These are phyloP conservation scores for Kandelia obovata DNA, from an alignment of 345 rosid species.

Conservation along the genomic window DNA sequence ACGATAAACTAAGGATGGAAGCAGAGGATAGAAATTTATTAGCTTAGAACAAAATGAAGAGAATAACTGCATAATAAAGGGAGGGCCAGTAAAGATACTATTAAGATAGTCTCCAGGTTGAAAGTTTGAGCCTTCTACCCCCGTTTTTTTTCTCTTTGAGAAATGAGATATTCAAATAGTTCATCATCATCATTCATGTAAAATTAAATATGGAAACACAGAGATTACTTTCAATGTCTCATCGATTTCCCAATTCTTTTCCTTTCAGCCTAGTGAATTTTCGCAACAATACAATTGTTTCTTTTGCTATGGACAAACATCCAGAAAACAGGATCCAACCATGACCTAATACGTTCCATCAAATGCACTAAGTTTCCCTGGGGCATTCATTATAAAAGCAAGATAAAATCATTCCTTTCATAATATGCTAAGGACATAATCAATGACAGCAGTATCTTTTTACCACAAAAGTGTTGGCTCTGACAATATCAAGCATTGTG, in stretches of 20 bases:
- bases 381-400: background rate
- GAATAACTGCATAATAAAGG: too few species aligned
- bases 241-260: background rate
- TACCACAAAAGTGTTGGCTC: slow-evolving; percentile 99
- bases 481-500: slow-evolving; percentile 92
- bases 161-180: background rate
- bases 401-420: too few species aligned
- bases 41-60: background rate
- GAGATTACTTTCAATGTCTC: background rate
- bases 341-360: background rate
- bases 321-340: background rate
- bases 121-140: too few species aligned
- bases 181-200: slow-evolving; percentile 1
- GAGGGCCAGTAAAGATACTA: too few species aligned
- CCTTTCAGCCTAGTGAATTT: background rate
- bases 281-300: background rate
- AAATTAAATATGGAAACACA: background rate
- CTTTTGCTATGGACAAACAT: background rate
- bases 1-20: background rate
- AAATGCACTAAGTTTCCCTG: background rate
- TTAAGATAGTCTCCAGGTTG: too few species aligned
- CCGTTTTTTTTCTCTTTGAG: too few species aligned
- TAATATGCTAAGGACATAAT: background rate
- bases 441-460: background rate
- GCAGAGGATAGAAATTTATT: background rate